Evolutionary conservation across 2,329 filamentous ascomycete genomes (phyloP), one percentile per base, ranked within the genome.

Genomic region (Cordyceps pruinosa): DNA sequence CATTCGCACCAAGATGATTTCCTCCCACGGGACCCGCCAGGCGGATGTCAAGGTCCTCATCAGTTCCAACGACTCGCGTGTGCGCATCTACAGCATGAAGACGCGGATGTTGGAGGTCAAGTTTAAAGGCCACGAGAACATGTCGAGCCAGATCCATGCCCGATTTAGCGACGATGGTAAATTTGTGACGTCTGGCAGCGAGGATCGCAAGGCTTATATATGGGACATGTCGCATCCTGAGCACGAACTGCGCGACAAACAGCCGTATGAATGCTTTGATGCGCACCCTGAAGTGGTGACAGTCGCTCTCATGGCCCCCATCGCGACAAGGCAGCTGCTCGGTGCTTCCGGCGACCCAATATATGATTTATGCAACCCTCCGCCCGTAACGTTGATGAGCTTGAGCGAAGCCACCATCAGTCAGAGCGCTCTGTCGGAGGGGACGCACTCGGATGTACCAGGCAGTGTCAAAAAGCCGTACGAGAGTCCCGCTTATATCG

Each of bases 351-450:
- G 90, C 56, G 92, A 99, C 68, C 92, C 94, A 1, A 83, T 99
- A n/a, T 99, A 91, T 69, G 92, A 97, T 65, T 79, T 97, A 1
- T 97, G 94, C 77, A 97, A 97, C 64, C 94, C 94, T 5, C 94
- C 93, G 0, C 91, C 93, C 0, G 85, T 97, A 17, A 92, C 85
- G 7, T 77, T 97, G 19, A 78, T 92, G 60, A 91, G 87, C 62
- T 81, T 86, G 26, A 84, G 87, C 21, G 89, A 94, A 65, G 73
- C 71, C 30, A 72, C 72, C 2, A 67, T 68, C 8, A 81, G 73
- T 56, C 73, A 76, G 57, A 70, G 70, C 2, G 70, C 69, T 2
- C 65, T 74, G 13, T 70, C 70, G 5, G 72, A 74, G 13, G 65
- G 61, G 6, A 67, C 70, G 48, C 66, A 75, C 58, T 58, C 65